Evolutionary conservation across 257 asterid species (phyloP).

Genomic region (Plantago ovata): DNA sequence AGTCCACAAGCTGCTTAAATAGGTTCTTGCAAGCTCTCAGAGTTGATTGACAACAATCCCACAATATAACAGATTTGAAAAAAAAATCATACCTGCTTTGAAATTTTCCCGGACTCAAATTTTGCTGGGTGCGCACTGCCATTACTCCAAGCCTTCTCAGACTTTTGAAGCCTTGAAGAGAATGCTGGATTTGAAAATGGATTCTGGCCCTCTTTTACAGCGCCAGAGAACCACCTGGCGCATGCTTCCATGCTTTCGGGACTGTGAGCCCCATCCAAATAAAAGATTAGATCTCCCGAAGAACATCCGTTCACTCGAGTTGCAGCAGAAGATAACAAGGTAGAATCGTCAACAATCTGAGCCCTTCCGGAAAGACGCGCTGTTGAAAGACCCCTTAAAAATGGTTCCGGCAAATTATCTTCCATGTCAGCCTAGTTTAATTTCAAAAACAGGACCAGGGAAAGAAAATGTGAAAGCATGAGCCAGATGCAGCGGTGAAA

Average conservation of each 20-base stretch:
- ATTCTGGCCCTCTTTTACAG: constrained; percentile 38
- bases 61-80: not conserved
- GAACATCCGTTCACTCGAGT: constrained; percentile 26
- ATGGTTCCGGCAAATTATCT: constrained; percentile 57
- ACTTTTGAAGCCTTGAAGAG: constrained; percentile 23
- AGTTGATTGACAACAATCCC: too few species aligned
- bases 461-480: not conserved
- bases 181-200: constrained; percentile 22
- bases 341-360: constrained; percentile 56
- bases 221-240: constrained; percentile 76
- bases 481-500: not conserved
- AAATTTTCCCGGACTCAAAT: constrained; percentile 28
- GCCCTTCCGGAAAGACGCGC: constrained; percentile 88
- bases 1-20: too few species aligned
- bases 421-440: constrained; percentile 36
- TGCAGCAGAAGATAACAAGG: constrained; percentile 16
- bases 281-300: constrained; percentile 64
- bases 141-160: constrained; percentile 26
- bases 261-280: constrained; percentile 94
- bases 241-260: constrained; percentile 98
- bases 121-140: constrained; percentile 29
- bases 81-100: constrained; percentile 52
- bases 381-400: constrained; percentile 73
- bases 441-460: constrained; percentile 4
- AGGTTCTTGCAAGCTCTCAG: not conserved